A percentile compares a stretch with the other conserved stretches of the same genome.
Evolutionary conservation across 2,329 filamentous ascomycete genomes (phyloP).

Genomic region (Aschersonia sp.): DNA sequence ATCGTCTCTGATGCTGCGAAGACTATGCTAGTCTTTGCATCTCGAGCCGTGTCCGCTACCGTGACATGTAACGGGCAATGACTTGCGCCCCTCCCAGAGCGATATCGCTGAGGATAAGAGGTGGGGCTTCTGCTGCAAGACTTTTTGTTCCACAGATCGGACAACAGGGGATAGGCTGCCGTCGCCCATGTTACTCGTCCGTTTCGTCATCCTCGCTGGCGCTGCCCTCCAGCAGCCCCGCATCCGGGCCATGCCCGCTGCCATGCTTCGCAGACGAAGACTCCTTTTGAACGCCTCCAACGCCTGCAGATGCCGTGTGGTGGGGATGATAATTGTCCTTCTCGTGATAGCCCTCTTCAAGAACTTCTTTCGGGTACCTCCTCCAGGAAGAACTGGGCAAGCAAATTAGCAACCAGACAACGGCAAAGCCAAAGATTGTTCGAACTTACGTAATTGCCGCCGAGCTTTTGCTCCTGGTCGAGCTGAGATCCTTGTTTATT

Average conservation of each 20-base stretch:
- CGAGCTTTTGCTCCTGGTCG: slow-evolving; percentile 91
- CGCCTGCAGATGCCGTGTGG: slow-evolving; percentile 23
- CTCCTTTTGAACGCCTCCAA: slow-evolving; percentile 26
- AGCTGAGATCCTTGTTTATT: slow-evolving; percentile 95
- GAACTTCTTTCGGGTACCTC: slow-evolving; percentile 43
- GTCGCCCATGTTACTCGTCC: slow-evolving; percentile 43
- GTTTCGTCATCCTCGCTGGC: slow-evolving; percentile 51
- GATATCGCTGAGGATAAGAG: neutral
- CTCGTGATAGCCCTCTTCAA: slow-evolving; percentile 38
- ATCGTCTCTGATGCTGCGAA: slow-evolving; percentile 40
- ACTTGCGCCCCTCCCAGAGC: no score
- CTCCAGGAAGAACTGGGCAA: slow-evolving; percentile 77
- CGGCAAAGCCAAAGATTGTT: neutral
- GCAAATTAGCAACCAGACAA: neutral
- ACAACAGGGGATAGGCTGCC: slow-evolving; percentile 53
- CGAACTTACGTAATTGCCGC: slow-evolving; percentile 71
- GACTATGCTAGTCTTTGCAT: neutral
- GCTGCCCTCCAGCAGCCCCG: slow-evolving; percentile 29
- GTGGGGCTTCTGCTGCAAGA: neutral
- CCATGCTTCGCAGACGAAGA: slow-evolving; percentile 14
- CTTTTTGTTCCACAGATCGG: slow-evolving; percentile 35
- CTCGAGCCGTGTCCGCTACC: no score
- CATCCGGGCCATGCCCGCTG: slow-evolving; percentile 14
- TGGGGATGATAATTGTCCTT: slow-evolving; percentile 16
- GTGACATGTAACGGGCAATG: no score